phyloP scores from a whole-genome alignment of 495 filamentous ascomycete genomes.

The Cercophora newfieldiana region DNA sequence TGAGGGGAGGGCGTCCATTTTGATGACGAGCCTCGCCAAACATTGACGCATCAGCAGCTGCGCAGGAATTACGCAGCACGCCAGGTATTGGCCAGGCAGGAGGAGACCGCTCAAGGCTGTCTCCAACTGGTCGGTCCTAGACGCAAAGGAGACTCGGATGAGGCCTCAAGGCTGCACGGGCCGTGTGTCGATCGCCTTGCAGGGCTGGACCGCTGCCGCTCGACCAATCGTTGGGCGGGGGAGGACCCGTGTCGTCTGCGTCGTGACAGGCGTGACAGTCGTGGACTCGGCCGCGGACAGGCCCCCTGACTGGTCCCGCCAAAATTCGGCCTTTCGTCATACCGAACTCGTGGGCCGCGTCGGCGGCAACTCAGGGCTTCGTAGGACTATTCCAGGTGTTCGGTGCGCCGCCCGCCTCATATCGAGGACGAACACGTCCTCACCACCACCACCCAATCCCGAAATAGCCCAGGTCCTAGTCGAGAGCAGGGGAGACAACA shows the following conservation, averaged over 20 bases:
- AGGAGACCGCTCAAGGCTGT: slow-evolving; percentile 10
- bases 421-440: neutral
- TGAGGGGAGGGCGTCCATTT: slow-evolving; percentile 1
- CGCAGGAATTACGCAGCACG: slow-evolving; percentile 12
- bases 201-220: neutral
- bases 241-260: neutral
- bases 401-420: neutral
- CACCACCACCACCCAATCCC: neutral
- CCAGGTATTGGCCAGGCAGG: slow-evolving; percentile 3
- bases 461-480: neutral
- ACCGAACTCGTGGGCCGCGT: slow-evolving; percentile 16
- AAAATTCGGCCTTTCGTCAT: slow-evolving; percentile 19
- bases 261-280: slow-evolving; percentile 7
- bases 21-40: slow-evolving; percentile 14
- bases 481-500: too few relatives aligned
- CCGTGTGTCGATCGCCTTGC: slow-evolving; percentile 1
- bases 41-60: slow-evolving; percentile 9
- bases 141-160: neutral
- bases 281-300: neutral
- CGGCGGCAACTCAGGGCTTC: neutral
- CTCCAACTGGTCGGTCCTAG: slow-evolving; percentile 18
- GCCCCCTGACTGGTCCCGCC: slow-evolving; percentile 6
- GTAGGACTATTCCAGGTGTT: slow-evolving; percentile 4
- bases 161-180: slow-evolving; percentile 13
- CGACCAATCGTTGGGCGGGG: slow-evolving; percentile 4